Percentiles rank a stretch among this genome's conserved stretches.
Evolutionary conservation across 345 rosid species (phyloP).

Genomic region (Citrus maxima): DNA sequence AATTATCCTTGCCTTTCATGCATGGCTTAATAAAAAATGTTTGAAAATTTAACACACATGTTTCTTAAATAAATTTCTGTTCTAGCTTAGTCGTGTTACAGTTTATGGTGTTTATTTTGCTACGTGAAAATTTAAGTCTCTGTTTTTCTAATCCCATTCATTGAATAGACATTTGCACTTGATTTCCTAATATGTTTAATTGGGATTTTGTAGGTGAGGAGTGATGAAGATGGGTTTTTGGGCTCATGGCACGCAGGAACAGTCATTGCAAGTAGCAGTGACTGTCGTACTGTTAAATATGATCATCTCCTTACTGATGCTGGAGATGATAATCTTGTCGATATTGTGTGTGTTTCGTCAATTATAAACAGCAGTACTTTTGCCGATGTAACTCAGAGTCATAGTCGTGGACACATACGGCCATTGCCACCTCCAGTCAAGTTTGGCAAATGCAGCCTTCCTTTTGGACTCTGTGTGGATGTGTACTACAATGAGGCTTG

Average conservation of each 20-base stretch:
- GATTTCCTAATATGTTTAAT: background rate
- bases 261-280: constrained; percentile 25
- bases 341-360: constrained; percentile 38
- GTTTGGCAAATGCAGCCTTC: constrained; percentile 24
- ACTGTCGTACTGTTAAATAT: constrained; percentile 36
- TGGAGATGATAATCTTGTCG: constrained; percentile 35
- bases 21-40: background rate
- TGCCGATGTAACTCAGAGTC: constrained; percentile 8
- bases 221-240: constrained; percentile 68
- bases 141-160: too few species aligned
- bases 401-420: constrained; percentile 46
- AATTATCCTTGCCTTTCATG: constrained; percentile 16
- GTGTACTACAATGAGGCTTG: constrained; percentile 46
- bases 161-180: background rate
- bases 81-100: background rate
- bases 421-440: constrained; percentile 49
- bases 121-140: background rate
- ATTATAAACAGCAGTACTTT: constrained; percentile 25
- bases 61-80: background rate
- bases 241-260: constrained; percentile 77
- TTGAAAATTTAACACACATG: background rate
- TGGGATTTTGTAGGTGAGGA: constrained; percentile 47
- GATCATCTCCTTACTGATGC: constrained; percentile 51
- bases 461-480: constrained; percentile 71
- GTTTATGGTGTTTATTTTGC: background rate